Percentiles rank a stretch among this genome's conserved stretches.
Conservation (phyloP, 768 basidiomycete species). For the Boletales sp. region DNA sequence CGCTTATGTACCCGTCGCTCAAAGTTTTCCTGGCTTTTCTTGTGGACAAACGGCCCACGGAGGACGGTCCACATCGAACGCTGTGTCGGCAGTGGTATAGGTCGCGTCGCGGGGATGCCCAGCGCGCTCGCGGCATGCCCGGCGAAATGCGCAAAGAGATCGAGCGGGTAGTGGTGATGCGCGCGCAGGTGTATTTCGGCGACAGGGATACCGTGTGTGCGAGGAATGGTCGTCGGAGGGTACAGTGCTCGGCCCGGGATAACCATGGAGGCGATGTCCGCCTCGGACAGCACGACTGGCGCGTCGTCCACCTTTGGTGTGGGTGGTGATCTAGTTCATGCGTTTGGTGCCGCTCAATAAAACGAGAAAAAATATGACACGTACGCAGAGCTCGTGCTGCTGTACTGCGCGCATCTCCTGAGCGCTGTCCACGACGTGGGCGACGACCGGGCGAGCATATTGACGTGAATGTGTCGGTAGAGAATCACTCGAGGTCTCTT, state of each 20-base stretch:
- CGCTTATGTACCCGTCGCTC: conserved; percentile 81
- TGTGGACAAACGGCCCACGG: conserved; percentile 84
- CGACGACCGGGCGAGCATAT: conserved; percentile 32
- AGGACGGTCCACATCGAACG: conserved; percentile 84
- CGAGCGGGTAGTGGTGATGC: conserved; percentile 61
- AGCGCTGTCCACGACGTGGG: conserved; percentile 15
- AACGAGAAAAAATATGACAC: background rate
- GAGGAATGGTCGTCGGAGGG: conserved; percentile 53
- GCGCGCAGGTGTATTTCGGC: conserved; percentile 83
- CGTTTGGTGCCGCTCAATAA: background rate
- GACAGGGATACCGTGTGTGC: conserved; percentile 68
- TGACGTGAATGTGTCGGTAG: background rate
- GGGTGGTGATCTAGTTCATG: background rate
- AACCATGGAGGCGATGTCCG: conserved; percentile 48
- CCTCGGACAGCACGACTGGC: conserved; percentile 31
- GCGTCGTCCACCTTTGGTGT: background rate
- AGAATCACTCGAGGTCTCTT: background rate
- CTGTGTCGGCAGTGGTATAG: conserved; percentile 65
- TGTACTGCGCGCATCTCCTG: conserved; percentile 21
- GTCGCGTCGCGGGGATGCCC: conserved; percentile 70
- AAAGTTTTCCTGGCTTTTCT: conserved; percentile 96
- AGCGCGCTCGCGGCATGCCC: conserved; percentile 82
- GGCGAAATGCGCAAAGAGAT: conserved; percentile 81
- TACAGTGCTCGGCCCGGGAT: conserved; percentile 61
- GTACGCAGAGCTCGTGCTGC: conserved; percentile 10